phyloP scores from a whole-genome alignment of 1,139 yeast genomes.

The Saccharomycopsis hybrid region DNA sequence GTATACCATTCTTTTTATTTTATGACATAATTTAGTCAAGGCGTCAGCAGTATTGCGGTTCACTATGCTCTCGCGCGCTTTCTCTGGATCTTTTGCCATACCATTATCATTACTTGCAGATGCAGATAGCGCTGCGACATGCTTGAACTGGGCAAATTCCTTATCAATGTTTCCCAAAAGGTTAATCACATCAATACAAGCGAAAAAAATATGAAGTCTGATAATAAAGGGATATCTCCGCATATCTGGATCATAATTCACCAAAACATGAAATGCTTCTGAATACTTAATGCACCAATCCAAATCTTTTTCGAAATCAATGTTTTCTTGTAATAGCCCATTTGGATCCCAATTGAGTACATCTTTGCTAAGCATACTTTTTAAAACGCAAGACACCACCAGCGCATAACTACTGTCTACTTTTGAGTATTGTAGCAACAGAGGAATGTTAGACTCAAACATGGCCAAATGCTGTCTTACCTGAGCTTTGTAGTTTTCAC shows the following conservation, averaged over 20 bases:
- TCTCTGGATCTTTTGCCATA: neutral
- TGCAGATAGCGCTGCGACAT: too few species aligned
- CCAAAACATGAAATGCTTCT: conserved; percentile 22
- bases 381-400: conserved; percentile 23
- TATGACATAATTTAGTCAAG: conserved; percentile 11
- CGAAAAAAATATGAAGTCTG: conserved; percentile 25
- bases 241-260: conserved; percentile 22
- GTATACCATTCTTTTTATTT: conserved; percentile 24
- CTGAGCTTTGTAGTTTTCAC: conserved; percentile 12
- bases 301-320: conserved; percentile 18
- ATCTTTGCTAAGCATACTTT: conserved; percentile 21
- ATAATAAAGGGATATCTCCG: conserved; percentile 25
- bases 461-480: neutral
- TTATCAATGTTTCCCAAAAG: conserved; percentile 24
- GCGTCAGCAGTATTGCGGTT: conserved; percentile 1
- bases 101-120: too few species aligned
- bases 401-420: conserved; percentile 11
- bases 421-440: conserved; percentile 6
- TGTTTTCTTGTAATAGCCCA: conserved; percentile 19
- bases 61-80: too few species aligned
- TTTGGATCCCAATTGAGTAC: conserved; percentile 22
- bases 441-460: conserved; percentile 6
- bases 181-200: conserved; percentile 25
- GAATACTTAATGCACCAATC: conserved; percentile 22
- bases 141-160: conserved; percentile 20